Evolutionary conservation across 768 basidiomycete species (phyloP).

Genomic region (Infundibulicybe gibba): DNA sequence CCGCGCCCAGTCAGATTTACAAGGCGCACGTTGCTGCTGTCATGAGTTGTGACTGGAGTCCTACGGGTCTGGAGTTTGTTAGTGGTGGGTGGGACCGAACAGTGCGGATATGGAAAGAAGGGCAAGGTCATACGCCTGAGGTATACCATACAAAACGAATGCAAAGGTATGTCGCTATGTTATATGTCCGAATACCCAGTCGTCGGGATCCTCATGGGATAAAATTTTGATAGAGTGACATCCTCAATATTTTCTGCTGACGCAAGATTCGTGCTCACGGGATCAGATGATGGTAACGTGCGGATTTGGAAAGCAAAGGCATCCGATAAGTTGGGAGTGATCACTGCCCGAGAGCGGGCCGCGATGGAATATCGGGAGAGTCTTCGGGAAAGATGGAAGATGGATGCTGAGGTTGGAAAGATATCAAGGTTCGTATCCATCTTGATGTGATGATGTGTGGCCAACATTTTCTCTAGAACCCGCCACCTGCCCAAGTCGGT

Average conservation of each 20-base stretch:
- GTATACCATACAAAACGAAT: conserved; percentile 99
- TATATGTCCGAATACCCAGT: no score
- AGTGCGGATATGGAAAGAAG: conserved; percentile 89
- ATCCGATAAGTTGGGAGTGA: conserved; percentile 85
- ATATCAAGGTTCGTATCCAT: conserved; percentile 61
- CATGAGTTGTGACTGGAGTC: conserved; percentile 97
- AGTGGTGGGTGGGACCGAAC: conserved; percentile 97
- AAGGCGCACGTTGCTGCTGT: conserved; percentile 97
- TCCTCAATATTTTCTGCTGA: conserved; percentile 88
- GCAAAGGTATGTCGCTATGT: conserved; percentile 64
- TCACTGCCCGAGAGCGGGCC: conserved; percentile 87
- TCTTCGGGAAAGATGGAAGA: conserved; percentile 86
- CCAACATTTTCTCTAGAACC: conserved; percentile 35
- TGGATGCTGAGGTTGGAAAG: conserved; percentile 76
- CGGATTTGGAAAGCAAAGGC: conserved; percentile 95
- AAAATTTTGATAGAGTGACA: conserved; percentile 58
- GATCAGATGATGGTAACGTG: conserved; percentile 94
- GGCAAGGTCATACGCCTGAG: conserved; percentile 76
- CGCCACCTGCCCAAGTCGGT: conserved; percentile 91
- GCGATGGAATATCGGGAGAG: conserved; percentile 90
- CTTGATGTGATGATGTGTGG: background rate
- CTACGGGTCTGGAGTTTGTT: conserved; percentile 93
- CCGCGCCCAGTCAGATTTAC: conserved; percentile 86
- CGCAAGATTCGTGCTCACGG: conserved; percentile 85
- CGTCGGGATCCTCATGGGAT: background rate